Base-by-base conservation (phyloP, 225 moss, liverwort and hornwort genomes). In the Pleurozium schreberi region DNA sequence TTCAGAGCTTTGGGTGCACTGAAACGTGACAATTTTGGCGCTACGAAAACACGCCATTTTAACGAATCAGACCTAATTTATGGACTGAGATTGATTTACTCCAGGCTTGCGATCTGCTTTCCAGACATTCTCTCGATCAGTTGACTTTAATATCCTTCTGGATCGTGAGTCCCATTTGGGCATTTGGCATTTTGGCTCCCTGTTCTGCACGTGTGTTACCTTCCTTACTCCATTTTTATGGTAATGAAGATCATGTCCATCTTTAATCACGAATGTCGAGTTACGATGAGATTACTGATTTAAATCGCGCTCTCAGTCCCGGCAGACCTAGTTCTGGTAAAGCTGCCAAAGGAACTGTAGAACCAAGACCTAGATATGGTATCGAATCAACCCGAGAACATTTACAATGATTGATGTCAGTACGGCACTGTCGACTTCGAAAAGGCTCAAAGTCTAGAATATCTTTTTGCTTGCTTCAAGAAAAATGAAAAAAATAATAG, bases 321-420 rank as follows among this genome's bases (percentile, higher is more conserved):
- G 27, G 67, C 27, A 45, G 64, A 64, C 40, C 63, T 77, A 25
- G 63, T 67, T 55, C 49, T 53, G 50, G 70, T 63, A 57, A 64
- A 80, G 80, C 59, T 59, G 80, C 52, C 42, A 40, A 59, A 23
- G 38, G 50, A 86, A 90, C 82, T 85, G 85, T 92, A 85, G 88
- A 90, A 68, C 49, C 28, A 73, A 52, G 36, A 22, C 65, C 84
- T 49, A 68, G 81, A 61, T 84, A 40, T 61, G 43, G 61, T 53
- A 81, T 81, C 68, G 16, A 86, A 88, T 88, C 83, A 75, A 63
- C 25, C 82, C 59, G 53, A 86, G 61, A 70, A 82, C 49, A 47
- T 30, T 50, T 43, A 36, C 90, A 92, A 92, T 92, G 88, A 90
- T 92, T 90, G 90, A 84, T 92, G 83, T 92, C 88, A 88, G 88